These are phyloP conservation scores for Alternaria novae-zelandiae DNA, from an alignment of 2,329 filamentous ascomycete species.

Conservation along the genomic window DNA sequence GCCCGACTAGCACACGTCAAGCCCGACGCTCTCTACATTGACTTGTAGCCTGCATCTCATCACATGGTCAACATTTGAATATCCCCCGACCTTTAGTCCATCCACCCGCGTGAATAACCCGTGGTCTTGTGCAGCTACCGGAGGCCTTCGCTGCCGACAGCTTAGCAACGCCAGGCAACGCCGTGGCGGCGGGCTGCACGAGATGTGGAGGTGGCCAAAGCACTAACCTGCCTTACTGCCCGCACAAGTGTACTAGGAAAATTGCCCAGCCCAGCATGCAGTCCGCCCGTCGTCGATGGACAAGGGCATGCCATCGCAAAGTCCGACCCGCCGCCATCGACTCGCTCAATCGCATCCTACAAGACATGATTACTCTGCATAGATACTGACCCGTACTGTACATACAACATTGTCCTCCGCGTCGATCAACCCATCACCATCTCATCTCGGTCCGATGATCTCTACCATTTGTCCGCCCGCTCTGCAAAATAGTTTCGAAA, in stretches of 20 bases:
- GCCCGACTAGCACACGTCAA: conserved; percentile 6
- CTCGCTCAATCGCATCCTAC: neutral
- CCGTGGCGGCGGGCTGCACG: neutral
- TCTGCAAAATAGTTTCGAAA: neutral
- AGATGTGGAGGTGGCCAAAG: neutral
- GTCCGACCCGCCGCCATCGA: neutral
- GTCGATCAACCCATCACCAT: neutral
- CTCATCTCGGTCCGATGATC: neutral
- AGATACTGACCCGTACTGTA: neutral
- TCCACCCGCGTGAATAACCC: neutral
- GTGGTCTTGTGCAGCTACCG: neutral
- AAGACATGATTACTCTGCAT: neutral
- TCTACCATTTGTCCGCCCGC: neutral
- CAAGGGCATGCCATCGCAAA: neutral
- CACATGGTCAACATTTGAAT: neutral
- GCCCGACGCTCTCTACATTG: neutral
- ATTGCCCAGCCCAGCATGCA: neutral
- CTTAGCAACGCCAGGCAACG: neutral
- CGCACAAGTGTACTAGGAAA: neutral
- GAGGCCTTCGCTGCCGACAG: neutral
- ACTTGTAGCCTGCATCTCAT: neutral
- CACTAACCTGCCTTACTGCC: neutral
- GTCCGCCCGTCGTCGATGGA: neutral
- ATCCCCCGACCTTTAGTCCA: neutral
- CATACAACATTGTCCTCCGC: neutral